Percentiles rank a stretch among this genome's conserved stretches.
Evolutionary conservation across 805 yeast species (phyloP).

Genomic region (Kluyveromyces nonfermentans): DNA sequence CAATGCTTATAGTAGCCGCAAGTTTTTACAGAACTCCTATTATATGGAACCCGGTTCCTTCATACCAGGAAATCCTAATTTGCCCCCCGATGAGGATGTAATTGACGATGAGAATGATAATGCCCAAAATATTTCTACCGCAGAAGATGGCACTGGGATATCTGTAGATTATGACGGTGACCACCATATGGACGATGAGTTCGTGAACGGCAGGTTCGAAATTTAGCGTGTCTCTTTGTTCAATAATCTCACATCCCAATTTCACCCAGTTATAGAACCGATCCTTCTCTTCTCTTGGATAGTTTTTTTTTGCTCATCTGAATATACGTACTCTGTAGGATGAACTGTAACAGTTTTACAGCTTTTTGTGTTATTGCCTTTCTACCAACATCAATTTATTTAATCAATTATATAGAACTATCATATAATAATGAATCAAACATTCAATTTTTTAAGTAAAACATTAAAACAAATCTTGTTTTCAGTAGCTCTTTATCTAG

Average conservation of each 20-base stretch:
- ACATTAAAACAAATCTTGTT: too few species aligned
- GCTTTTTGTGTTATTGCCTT: not conserved
- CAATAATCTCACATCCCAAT: not conserved
- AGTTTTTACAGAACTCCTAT: constrained; percentile 30
- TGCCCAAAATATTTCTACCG: constrained; percentile 5
- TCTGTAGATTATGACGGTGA: constrained; percentile 35
- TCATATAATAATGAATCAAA: too few species aligned
- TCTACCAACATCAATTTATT: not conserved
- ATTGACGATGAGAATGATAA: constrained; percentile 55
- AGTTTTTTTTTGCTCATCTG: not conserved
- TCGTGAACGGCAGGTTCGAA: constrained; percentile 86
- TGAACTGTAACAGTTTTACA: not conserved
- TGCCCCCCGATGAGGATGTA: constrained; percentile 78
- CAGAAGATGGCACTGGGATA: not conserved
- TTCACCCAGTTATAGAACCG: not conserved
- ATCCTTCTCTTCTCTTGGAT: not conserved
- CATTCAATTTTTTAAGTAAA: too few species aligned
- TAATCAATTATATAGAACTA: not conserved
- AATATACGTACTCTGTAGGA: not conserved
- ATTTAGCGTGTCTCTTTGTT: constrained; percentile 31
- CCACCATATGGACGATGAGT: constrained; percentile 67
- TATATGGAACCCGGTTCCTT: constrained; percentile 56
- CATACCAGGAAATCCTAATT: constrained; percentile 68
- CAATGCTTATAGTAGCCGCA: constrained; percentile 26
- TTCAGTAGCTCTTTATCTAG: too few species aligned